phyloP scores from a whole-genome alignment of 169 alveolate species.

The Plasmodium malariae region DNA sequence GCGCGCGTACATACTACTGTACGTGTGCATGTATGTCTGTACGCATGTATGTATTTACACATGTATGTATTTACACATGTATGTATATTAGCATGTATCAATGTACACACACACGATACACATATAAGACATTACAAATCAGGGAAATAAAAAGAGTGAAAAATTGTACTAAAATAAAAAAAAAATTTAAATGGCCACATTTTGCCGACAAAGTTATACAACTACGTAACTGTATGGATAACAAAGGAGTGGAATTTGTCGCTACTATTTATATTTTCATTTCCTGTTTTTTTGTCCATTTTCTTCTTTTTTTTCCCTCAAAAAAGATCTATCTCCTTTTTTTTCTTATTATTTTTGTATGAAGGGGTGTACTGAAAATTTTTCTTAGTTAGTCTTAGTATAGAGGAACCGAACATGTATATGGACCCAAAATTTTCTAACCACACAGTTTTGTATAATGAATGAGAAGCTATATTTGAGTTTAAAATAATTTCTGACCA shows the following conservation, averaged over 20 bases:
- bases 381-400: constrained; percentile 64
- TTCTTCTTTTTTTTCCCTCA: not conserved
- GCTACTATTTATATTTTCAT: not conserved
- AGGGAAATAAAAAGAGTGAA: not conserved
- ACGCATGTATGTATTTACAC: not conserved
- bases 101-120: no score
- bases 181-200: not conserved
- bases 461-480: constrained; percentile 29
- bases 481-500: constrained; percentile 73
- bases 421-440: constrained; percentile 74
- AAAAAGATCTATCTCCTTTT: not conserved
- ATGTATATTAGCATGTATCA: not conserved
- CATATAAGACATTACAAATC: no score
- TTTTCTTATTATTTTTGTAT: constrained; percentile 32
- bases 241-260: not conserved
- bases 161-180: not conserved
- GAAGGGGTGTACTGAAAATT: constrained; percentile 71
- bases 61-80: not conserved
- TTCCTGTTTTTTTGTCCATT: not conserved
- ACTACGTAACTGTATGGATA: not conserved
- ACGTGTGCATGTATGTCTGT: not conserved
- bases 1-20: not conserved
- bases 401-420: constrained; percentile 72
- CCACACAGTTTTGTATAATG: constrained; percentile 70
- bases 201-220: not conserved